phyloP scores from a whole-genome alignment of 306 rosid species.

The Adenanthera pavonina region DNA sequence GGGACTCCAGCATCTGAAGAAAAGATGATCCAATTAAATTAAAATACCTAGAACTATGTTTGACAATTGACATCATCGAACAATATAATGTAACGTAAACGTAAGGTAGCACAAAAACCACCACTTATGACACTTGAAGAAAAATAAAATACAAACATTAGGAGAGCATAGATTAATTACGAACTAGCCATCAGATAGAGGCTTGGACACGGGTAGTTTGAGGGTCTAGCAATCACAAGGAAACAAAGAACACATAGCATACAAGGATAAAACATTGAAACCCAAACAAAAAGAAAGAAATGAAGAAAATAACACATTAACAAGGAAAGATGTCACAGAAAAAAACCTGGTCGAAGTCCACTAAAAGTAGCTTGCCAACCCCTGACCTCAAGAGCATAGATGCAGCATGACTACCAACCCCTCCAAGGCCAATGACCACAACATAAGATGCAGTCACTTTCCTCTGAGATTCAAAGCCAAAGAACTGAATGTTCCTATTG shows the following conservation, averaged over 20 bases:
- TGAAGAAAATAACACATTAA: neutral
- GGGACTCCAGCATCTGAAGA: slow-evolving; percentile 3
- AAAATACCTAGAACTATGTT: slow-evolving; percentile 24
- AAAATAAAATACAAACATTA: neutral
- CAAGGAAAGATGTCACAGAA: slow-evolving; percentile 35
- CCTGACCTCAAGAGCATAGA: slow-evolving; percentile 93
- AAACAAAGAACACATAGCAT: slow-evolving; percentile 6
- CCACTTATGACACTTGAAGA: slow-evolving; percentile 3
- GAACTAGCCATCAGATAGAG: slow-evolving; percentile 6
- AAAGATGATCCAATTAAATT: slow-evolving; percentile 13
- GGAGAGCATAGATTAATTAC: neutral
- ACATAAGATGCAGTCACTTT: slow-evolving; percentile 86
- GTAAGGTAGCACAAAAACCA: slow-evolving; percentile 25
- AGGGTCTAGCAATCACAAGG: slow-evolving; percentile 20
- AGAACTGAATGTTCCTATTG: slow-evolving; percentile 88
- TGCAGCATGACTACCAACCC: slow-evolving; percentile 98
- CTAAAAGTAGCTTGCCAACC: slow-evolving; percentile 92
- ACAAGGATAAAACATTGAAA: slow-evolving; percentile 20
- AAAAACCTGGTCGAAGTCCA: slow-evolving; percentile 96
- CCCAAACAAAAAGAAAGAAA: slow-evolving; percentile 1
- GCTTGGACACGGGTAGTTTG: neutral
- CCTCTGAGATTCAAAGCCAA: slow-evolving; percentile 78
- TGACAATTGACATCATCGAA: slow-evolving; percentile 6
- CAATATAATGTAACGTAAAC: neutral
- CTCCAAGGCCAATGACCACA: slow-evolving; percentile 98